Base-by-base conservation (phyloP, 257 asterid species). In the Datura wrightii region DNA sequence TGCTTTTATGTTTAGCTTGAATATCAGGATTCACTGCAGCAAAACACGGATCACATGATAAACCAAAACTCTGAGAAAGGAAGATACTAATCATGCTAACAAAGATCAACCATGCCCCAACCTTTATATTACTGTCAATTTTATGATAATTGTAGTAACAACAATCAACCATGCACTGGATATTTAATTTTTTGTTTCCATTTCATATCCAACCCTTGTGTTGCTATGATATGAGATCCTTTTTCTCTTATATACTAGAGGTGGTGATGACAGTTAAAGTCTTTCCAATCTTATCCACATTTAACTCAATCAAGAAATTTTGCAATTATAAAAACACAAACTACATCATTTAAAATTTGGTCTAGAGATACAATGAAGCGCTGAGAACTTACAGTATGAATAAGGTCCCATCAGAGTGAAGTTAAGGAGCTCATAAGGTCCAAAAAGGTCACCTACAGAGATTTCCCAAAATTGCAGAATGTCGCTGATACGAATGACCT, bases 381-480 rank as follows among this genome's bases (percentile, higher is more conserved):
- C 63, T 70, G 69, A 59, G 70, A 66, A 87, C 93, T 5, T 85
- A 95, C 99, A 92, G 16, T 86, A 71, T 58, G 69, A 82, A 81
- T 97, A 97, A 71, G 93, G 93, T 7, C 88, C 94, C 53, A 90
- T 53, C 42, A 97, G 95, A 4, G 97, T 95, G 93, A 97, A 92
- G 84, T 90, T 90, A 16, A 97, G 93, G 84, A 95, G 93, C 82
- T 97, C 99, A 71, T 91, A 92, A 86, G 99, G 99, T 79, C 99
- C 99, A 84, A 94, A 95, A 63, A 92, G 84, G 18, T 56, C 74
- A 88, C 82, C 91, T 82, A 93, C 98, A 48, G 90, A 92, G 79
- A 94, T 94, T 78, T n/a, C 74, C 99, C 99, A 97, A 79, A 94
- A 92, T 3, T 94, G 89, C 79, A 94, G 93, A 94, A 88, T 85